Conservation (phyloP, 129 eudicot species). For the Gnaphalium uliginosum region DNA sequence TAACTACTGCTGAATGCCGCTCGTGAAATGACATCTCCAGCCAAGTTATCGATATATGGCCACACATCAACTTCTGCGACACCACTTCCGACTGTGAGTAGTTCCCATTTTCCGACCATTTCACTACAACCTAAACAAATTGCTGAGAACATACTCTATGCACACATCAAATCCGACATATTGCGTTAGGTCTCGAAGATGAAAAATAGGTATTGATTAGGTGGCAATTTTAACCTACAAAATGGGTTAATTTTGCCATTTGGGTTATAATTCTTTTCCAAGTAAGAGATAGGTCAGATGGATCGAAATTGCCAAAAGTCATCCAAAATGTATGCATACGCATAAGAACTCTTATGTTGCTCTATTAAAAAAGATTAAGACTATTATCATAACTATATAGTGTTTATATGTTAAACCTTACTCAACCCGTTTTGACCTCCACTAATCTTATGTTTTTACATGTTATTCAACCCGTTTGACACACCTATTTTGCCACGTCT, state of each 20-base stretch:
- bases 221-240: background rate
- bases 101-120: slow-evolving; percentile 44
- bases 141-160: slow-evolving; percentile 38
- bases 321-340: no score
- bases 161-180: background rate
- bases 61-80: slow-evolving; percentile 44
- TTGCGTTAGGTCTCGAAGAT: background rate
- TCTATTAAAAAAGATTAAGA: background rate
- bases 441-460: background rate
- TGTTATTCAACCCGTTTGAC: background rate
- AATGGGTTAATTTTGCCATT: background rate
- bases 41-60: slow-evolving; percentile 41
- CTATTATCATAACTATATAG: background rate
- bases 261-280: no score
- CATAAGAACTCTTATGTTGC: no score
- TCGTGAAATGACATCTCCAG: slow-evolving; percentile 46
- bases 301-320: no score
- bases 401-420: background rate
- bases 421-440: background rate
- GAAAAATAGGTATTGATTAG: background rate
- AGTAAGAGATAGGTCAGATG: no score
- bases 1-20: slow-evolving; percentile 41
- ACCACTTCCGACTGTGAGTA: slow-evolving; percentile 8
- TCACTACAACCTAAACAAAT: slow-evolving; percentile 34
- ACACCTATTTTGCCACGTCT: background rate